These are phyloP conservation scores for Wickerhamomyces subpelliculosus DNA, from an alignment of 805 yeast species.

Conservation along the genomic window DNA sequence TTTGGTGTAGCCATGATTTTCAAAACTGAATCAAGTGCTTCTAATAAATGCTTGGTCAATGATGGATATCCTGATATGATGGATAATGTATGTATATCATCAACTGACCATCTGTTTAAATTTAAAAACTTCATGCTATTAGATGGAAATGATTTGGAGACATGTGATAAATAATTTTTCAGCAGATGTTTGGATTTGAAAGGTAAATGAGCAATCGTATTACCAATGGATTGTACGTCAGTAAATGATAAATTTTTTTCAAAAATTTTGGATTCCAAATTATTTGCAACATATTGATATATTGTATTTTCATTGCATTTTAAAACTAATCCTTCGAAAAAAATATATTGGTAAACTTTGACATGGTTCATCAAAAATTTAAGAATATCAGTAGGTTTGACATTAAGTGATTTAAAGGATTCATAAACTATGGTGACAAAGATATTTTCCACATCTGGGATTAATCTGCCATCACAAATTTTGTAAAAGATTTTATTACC, in stretches of 20 bases:
- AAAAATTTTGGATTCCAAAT: conserved; percentile 17
- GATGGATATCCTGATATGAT: no score
- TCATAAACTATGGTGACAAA: conserved; percentile 7
- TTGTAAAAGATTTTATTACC: conserved; percentile 7
- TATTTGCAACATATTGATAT: conserved; percentile 13
- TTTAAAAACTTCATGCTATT: not conserved
- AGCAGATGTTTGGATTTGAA: conserved; percentile 6
- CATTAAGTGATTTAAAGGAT: conserved; percentile 3
- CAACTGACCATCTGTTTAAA: not conserved
- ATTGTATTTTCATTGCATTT: conserved; percentile 1
- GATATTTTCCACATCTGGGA: conserved; percentile 4
- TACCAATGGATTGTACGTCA: conserved; percentile 8
- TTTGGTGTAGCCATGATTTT: conserved; percentile 1
- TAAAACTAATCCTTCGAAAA: conserved; percentile 9
- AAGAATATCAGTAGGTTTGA: no score
- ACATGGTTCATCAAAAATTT: no score
- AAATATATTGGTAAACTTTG: conserved; percentile 9
- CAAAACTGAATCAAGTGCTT: no score
- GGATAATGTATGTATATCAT: no score
- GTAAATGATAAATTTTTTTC: conserved; percentile 2
- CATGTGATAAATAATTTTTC: conserved; percentile 7
- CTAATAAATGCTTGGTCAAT: no score
- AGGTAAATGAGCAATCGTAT: conserved; percentile 5
- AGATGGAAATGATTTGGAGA: not conserved
- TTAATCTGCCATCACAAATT: not conserved